phyloP scores from a whole-genome alignment of 345 rosid genomes.

The Moricandia arvensis region DNA sequence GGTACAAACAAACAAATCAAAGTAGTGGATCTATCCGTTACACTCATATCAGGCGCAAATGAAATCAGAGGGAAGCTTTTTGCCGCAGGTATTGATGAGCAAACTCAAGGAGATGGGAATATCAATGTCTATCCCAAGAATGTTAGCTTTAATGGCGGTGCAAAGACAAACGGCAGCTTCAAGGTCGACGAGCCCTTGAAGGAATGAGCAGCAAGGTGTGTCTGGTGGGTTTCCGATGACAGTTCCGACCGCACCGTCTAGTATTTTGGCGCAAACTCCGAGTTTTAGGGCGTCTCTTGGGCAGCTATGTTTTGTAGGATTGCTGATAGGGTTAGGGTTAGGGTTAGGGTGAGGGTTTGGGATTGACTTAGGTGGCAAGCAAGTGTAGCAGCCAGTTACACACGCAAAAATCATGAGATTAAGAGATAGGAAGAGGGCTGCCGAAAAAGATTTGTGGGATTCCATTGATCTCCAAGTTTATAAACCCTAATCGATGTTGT shows the following conservation, averaged over 20 bases:
- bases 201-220: conserved; percentile 61
- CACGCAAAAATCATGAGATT: conserved; percentile 36
- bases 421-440: conserved; percentile 41
- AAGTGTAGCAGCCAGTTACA: conserved; percentile 53
- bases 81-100: conserved; percentile 71
- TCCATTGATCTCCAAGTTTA: conserved; percentile 37
- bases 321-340: conserved; percentile 38
- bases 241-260: conserved; percentile 46
- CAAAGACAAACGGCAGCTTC: conserved; percentile 73
- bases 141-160: conserved; percentile 72
- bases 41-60: conserved; percentile 48
- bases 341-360: conserved; percentile 50
- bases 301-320: conserved; percentile 44
- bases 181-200: conserved; percentile 58
- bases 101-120: conserved; percentile 65
- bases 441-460: conserved; percentile 27
- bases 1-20: neutral
- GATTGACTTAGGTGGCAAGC: conserved; percentile 44
- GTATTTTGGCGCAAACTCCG: conserved; percentile 62
- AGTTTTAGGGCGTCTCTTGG: conserved; percentile 63
- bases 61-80: conserved; percentile 67
- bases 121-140: conserved; percentile 59
- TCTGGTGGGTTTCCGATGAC: conserved; percentile 62
- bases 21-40: neutral
- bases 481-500: conserved; percentile 8